Conservation (phyloP, 2,329 filamentous ascomycete species). For the Knufia fluminis region DNA sequence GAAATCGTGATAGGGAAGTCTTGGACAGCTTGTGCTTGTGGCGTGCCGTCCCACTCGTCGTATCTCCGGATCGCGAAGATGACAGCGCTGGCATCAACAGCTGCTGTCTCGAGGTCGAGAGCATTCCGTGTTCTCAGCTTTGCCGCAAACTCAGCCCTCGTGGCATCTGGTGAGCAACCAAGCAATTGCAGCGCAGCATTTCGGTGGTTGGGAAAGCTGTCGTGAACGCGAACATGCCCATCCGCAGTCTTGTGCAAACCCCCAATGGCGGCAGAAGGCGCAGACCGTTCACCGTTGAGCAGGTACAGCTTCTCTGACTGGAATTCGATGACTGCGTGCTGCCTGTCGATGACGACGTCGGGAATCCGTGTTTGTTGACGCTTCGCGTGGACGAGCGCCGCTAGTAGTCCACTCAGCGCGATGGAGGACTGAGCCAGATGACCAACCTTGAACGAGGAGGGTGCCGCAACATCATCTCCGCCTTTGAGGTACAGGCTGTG, state of each 20-base stretch:
- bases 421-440: conserved; percentile 46
- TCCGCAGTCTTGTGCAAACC: conserved; percentile 45
- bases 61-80: conserved; percentile 44
- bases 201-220: conserved; percentile 45
- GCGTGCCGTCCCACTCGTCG: conserved; percentile 42
- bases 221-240: conserved; percentile 48
- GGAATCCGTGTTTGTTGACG: conserved; percentile 26
- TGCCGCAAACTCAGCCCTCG: conserved; percentile 32
- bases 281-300: conserved; percentile 31
- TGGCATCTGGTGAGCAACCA: conserved; percentile 28
- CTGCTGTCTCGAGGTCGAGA: conserved; percentile 42
- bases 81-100: conserved; percentile 33
- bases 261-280: conserved; percentile 38
- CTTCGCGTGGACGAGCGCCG: conserved; percentile 37
- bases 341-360: conserved; percentile 34
- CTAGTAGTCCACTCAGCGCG: conserved; percentile 42
- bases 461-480: conserved; percentile 21
- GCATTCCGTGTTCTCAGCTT: conserved; percentile 35
- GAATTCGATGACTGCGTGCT: conserved; percentile 45
- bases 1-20: conserved; percentile 40
- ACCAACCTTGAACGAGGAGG: conserved; percentile 48
- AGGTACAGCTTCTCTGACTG: conserved; percentile 44
- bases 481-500: not conserved
- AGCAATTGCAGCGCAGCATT: conserved; percentile 37
- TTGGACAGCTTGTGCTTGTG: conserved; percentile 38